Evolutionary conservation across 2,329 filamentous ascomycete genomes (phyloP).

Genomic region (Pseudofabraea citricarpa): DNA sequence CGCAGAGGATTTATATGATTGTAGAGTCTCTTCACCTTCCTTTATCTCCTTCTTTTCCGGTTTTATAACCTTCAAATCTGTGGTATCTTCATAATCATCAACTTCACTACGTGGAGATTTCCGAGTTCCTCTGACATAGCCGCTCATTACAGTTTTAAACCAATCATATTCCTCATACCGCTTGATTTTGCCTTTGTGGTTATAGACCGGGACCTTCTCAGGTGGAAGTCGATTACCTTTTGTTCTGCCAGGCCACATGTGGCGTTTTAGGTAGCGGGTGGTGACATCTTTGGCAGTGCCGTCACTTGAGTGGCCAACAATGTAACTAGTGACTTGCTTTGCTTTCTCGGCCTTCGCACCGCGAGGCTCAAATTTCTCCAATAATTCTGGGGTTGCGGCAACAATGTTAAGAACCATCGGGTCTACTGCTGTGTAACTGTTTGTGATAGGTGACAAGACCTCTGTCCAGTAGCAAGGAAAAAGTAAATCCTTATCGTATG

Average conservation of each 20-base stretch:
- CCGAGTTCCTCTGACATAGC: conserved; percentile 55
- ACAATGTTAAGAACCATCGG: conserved; percentile 62
- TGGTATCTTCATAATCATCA: conserved; percentile 75
- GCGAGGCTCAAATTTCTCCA: conserved; percentile 75
- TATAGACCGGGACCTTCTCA: conserved; percentile 78
- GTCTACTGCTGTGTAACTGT: conserved; percentile 76
- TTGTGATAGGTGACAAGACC: conserved; percentile 74
- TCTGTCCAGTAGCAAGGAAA: conserved; percentile 95
- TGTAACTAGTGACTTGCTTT: conserved; percentile 86
- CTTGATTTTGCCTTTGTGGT: conserved; percentile 71
- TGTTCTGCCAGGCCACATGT: conserved; percentile 79
- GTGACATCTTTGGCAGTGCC: conserved; percentile 94
- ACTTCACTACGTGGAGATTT: conserved; percentile 57
- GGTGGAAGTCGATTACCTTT: conserved; percentile 76
- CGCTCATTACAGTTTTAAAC: conserved; percentile 76
- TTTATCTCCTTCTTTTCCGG: conserved; percentile 69
- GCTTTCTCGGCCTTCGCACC: conserved; percentile 79
- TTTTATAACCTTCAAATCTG: conserved; percentile 68
- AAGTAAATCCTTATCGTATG: conserved; percentile 71
- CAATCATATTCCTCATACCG: conserved; percentile 78
- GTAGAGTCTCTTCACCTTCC: conserved; percentile 75
- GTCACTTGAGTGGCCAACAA: conserved; percentile 77
- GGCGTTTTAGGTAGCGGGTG: conserved; percentile 79
- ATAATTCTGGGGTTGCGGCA: conserved; percentile 66
- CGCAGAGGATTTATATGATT: conserved; percentile 81